Conservation (phyloP, 1,284 basidiomycete genomes). For the Ustilago sp. region DNA sequence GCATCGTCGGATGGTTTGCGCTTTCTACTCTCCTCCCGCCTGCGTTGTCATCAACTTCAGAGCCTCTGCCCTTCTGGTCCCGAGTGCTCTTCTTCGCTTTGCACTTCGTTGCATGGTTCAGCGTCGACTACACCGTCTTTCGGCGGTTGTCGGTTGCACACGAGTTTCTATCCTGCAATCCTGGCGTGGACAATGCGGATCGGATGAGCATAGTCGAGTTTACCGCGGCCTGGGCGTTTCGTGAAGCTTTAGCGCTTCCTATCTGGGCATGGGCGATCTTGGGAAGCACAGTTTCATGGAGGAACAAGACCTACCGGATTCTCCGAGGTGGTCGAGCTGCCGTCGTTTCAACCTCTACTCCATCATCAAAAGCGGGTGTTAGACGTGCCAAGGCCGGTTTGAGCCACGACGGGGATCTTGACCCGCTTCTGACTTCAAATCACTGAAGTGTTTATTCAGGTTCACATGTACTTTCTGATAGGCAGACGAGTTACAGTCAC, state of each 20-base stretch:
- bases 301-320: conserved; percentile 45
- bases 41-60: neutral
- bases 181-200: conserved; percentile 26
- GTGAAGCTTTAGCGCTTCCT: conserved; percentile 64
- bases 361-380: neutral
- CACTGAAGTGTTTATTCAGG: neutral
- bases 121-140: conserved; percentile 39
- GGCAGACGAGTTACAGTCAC: neutral
- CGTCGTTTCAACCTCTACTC: conserved; percentile 17
- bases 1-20: conserved; percentile 56
- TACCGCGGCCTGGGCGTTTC: conserved; percentile 55
- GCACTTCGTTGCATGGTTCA: conserved; percentile 46
- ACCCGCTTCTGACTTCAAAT: conserved; percentile 27
- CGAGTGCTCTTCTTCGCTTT: conserved; percentile 30
- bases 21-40: conserved; percentile 37
- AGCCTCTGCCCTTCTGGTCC: conserved; percentile 7
- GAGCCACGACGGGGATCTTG: conserved; percentile 16
- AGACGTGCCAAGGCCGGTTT: conserved; percentile 12
- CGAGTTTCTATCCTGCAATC: conserved; percentile 39
- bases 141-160: conserved; percentile 36
- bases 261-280: conserved; percentile 67
- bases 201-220: conserved; percentile 33
- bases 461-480: neutral
- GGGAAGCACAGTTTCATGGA: conserved; percentile 57
- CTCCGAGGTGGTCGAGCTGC: conserved; percentile 45